phyloP scores from a whole-genome alignment of 352 stramenopile species.

The Pythium brachiatum region DNA sequence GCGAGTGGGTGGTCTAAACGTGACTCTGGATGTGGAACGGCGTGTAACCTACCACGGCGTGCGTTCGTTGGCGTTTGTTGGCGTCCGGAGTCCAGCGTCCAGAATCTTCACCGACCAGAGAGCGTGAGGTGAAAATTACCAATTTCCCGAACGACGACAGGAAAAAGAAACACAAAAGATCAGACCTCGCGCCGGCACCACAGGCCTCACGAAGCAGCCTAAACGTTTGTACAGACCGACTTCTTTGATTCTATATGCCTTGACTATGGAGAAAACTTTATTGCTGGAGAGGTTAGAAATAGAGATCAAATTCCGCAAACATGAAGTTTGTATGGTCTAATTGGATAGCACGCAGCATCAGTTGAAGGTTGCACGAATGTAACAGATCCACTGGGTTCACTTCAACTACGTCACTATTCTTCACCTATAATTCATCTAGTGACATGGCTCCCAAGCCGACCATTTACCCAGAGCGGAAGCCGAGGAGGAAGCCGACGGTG shows the following conservation, averaged over 20 bases:
- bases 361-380: constrained; percentile 24
- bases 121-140: background rate
- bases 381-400: background rate
- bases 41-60: constrained; percentile 11
- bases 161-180: constrained; percentile 10
- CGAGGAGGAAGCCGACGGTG: constrained; percentile 65
- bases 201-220: background rate
- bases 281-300: background rate
- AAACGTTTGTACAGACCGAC: too few relatives aligned
- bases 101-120: constrained; percentile 1
- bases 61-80: background rate
- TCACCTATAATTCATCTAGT: background rate
- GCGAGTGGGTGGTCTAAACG: background rate
- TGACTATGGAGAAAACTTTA: background rate
- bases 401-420: constrained; percentile 28
- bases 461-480: constrained; percentile 65
- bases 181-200: background rate
- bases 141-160: background rate
- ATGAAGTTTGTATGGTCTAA: constrained; percentile 5
- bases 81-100: background rate
- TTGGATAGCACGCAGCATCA: background rate
- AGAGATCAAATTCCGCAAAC: background rate
- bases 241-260: too few relatives aligned
- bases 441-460: constrained; percentile 6
- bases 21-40: background rate